These are phyloP conservation scores for Mycena capillaripes DNA, from an alignment of 768 basidiomycete genomes.

Conservation along the genomic window DNA sequence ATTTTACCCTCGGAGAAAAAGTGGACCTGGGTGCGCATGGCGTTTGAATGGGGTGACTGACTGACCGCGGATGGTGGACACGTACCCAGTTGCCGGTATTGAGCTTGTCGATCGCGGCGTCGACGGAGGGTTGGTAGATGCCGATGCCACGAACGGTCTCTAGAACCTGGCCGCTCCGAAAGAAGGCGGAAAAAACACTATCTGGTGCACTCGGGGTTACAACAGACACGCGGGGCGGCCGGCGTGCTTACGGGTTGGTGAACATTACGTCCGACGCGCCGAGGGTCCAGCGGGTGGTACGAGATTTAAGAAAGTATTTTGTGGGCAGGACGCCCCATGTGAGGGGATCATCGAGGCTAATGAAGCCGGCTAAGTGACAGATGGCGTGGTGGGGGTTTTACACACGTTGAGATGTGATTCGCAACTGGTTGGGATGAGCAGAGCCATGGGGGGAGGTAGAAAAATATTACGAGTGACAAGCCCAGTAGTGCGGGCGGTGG, in stretches of 20 bases:
- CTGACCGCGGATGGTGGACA: too few species aligned
- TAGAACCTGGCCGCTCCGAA: conserved; percentile 89
- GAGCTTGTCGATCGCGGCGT: conserved; percentile 85
- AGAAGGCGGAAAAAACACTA: conserved; percentile 88
- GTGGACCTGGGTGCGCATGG: conserved; percentile 73
- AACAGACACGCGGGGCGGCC: conserved; percentile 22
- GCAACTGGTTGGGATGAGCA: conserved; percentile 67
- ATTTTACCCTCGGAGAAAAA: conserved; percentile 93
- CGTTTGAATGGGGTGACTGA: not conserved
- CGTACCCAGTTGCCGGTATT: conserved; percentile 90
- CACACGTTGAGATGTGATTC: conserved; percentile 95
- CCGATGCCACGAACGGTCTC: conserved; percentile 95
- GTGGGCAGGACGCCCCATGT: conserved; percentile 90
- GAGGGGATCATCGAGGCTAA: conserved; percentile 85
- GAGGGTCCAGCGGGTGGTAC: conserved; percentile 88
- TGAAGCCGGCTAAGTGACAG: conserved; percentile 11
- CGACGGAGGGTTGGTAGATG: conserved; percentile 88
- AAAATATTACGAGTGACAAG: conserved; percentile 41
- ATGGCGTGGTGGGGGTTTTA: conserved; percentile 27
- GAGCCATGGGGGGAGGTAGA: conserved; percentile 22
- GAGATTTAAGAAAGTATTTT: conserved; percentile 68
- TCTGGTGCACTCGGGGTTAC: conserved; percentile 42
- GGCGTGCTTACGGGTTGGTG: conserved; percentile 81
- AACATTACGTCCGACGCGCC: conserved; percentile 96
- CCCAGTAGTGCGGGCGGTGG: conserved; percentile 59